phyloP scores from a whole-genome alignment of 441 rosid genomes.

The Raphanus hybrid region DNA sequence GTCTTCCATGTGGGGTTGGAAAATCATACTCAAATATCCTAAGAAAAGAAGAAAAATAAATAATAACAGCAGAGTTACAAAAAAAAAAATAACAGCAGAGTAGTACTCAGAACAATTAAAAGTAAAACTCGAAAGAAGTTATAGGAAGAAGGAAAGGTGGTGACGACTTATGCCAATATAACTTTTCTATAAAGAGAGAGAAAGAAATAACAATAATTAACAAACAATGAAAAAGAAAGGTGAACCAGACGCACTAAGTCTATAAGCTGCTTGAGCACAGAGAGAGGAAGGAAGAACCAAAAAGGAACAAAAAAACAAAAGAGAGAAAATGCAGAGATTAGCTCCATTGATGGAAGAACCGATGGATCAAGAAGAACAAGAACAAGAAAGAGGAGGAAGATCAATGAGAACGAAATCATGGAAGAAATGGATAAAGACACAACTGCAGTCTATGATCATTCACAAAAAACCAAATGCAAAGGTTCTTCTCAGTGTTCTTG shows the following conservation, averaged over 20 bases:
- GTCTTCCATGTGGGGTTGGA: conserved; percentile 33
- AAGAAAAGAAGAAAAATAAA: conserved; percentile 8
- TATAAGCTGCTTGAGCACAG: conserved; percentile 43
- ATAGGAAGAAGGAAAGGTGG: conserved; percentile 13
- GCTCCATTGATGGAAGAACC: conserved; percentile 88
- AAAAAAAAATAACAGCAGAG: neutral
- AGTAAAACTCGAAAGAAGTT: conserved; percentile 15
- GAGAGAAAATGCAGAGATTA: conserved; percentile 44
- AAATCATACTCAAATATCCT: conserved; percentile 19
- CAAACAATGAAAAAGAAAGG: conserved; percentile 49
- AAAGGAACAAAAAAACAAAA: neutral
- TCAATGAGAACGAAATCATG: conserved; percentile 50
- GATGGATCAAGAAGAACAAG: conserved; percentile 52
- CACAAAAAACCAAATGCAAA: conserved; percentile 64
- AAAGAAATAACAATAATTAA: conserved; percentile 36
- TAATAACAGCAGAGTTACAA: neutral
- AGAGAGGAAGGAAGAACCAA: conserved; percentile 10
- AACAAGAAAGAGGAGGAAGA: conserved; percentile 22
- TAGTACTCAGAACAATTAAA: conserved; percentile 13
- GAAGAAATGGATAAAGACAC: conserved; percentile 76
- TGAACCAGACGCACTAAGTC: conserved; percentile 45
- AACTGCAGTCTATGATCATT: conserved; percentile 49
- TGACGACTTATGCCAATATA: conserved; percentile 38
- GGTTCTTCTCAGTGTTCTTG: conserved; percentile 77
- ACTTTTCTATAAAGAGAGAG: conserved; percentile 30